Evolutionary conservation across 306 rosid species (phyloP), one percentile per base, ranked within the genome.

Genomic region (Gynostemma pentaphyllum): DNA sequence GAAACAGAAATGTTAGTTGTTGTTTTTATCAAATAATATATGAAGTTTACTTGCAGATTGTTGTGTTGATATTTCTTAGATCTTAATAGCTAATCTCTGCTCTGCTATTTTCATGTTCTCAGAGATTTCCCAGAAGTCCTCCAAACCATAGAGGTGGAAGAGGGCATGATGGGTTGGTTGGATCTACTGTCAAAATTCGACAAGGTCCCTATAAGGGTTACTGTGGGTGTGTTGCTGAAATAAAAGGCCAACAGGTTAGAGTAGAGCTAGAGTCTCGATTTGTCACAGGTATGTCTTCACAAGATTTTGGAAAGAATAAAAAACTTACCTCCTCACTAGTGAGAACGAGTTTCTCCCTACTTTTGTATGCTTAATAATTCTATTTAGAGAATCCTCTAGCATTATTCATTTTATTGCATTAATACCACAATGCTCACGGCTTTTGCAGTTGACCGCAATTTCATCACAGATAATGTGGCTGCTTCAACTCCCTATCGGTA

Each of bases 201-300:
- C 88, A 70, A 74, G 99, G 99, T 70, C 78, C 94, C 19, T 89
- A 79, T 71, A 94, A 94, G 76, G 99, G 99, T 10, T 94, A 89
- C 19, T 94, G 97, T 4, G 97, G 99, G 5, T 97, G 97, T 66
- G 88, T 94, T 66, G 85, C 84, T 63, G 99, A 89, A 68, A 66
- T 80, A 49, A 88, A 94, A 74, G 99, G 95, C 68, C 29, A 80
- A 44, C 67, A 34, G 32, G 97, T 94, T 54, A 84, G 99, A 69
- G 94, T 94, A 74, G 99, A 94, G 70, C 69, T 94, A 66, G 99
- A 94, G 67, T 89, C 99, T 6, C 99, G 89, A 65, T 89, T 89
- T 68, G 95, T 94, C 68, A 94, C 94, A 62, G 97, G 99, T 79
- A 81, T 57, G 83, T 75, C 34, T 45, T 67, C 24, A 30, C 36